Evolutionary conservation across 257 asterid genomes (phyloP), one percentile per base, ranked within the genome.

Genomic region (Perilla frutescens): DNA sequence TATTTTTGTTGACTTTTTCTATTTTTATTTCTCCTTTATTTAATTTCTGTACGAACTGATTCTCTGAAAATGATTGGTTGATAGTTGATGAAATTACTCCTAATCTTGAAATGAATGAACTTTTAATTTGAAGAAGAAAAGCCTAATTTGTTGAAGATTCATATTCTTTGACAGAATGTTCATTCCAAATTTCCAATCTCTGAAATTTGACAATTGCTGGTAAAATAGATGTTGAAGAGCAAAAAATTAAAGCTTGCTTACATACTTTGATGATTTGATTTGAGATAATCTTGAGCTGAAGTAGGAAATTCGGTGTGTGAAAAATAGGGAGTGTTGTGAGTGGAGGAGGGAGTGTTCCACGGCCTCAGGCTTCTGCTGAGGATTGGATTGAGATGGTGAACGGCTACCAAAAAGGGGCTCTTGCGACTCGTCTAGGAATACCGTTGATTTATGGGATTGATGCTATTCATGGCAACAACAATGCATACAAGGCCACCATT

Each of bases 381-480:
- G 63, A 72, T 15, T 87, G 91, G 91, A 29, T 84, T 47, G 39
- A 82, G 55, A 82, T 87, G 89, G 88, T 83, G 76, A 83, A 84
- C 7, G 84, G 39, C 12, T 75, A 79, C 6, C 92, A 87, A 75
- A 83, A 66, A 53, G 86, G 84, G 0, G 63, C 88, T 13, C 80
- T 87, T 6, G 72, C 85, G 44, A 79, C 86, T 14, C 86, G 85
- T 2, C 78, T 87, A 4, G 87, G 86, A n/a, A 87, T 87, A 41
- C 92, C 92, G 1, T 77, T 87, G 83, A 76, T 85, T 29, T 83
- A 81, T 54, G 92, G 92, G 13, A 87, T 83, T 15, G 92, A 87
- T 53, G 88, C 88, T 8, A 73, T 85, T 69, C 92, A 87, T 60
- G 90, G 92, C 9, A 80, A 87, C 3, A 87, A 83, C 8, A 87